Base-by-base conservation (phyloP, 2,329 filamentous ascomycete species). In the Arachnomyces sp. region DNA sequence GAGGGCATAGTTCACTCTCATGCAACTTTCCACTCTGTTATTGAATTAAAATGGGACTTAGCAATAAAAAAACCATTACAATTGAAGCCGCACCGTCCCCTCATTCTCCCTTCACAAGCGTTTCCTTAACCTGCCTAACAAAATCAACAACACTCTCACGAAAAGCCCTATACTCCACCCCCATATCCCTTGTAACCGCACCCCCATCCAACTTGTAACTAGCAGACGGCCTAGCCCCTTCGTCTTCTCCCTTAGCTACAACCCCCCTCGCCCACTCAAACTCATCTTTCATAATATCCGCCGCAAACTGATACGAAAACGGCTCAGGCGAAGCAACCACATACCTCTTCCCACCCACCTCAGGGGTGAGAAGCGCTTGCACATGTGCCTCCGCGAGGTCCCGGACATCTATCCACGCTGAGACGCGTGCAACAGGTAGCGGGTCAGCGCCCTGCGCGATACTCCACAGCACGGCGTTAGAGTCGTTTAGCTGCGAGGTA, bases 331-430 rank as follows among this genome's bases (percentile, higher is more conserved):
- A 58, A 1, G 61, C 60, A 12, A 63, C 57, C 1, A 61, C 54
- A 42, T 61, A 73, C 32, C 70, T 50, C 45, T 65, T 66, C 0
- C 60, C 60, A 0, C 59, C 60, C 1, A 53, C 64, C 2, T 61
- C 60, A 0, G 54, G 53, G 2, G 48, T 51, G 9, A 70, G 28
- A 2, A 70, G 48, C 1, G 69, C 67, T 32, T 64, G 59, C 1
- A 68, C 61, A 46, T 72, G 70, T 0, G 65, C 67, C 9, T 50
- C 43, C 0, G 69, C 68, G 2, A 73, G 49, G 45, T 72, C 68
- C 4, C 70, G 52, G 1, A 68, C 70, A 43, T 73, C 69, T 14
- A 71, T 61, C 64, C 64, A 73, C 34, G 65, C 64, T 1, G 61
- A 60, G 1, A 70, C 64, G 1, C 60, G 49, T 1, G 63, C 55